Conservation (phyloP, 129 eudicot genomes). For the Escallonia rubra region DNA sequence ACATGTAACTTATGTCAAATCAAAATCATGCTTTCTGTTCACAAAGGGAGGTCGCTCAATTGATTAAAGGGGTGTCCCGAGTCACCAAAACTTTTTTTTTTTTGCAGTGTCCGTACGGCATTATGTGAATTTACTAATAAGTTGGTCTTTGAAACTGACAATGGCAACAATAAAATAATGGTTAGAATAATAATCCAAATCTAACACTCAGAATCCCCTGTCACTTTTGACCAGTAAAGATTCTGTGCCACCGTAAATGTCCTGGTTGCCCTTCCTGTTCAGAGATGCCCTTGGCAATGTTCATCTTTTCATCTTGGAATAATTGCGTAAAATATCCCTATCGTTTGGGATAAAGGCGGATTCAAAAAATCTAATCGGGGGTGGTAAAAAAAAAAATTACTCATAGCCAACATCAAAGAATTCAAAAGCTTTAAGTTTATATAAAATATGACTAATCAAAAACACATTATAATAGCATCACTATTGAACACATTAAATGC, state of each 20-base stretch:
- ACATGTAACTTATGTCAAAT: too few species aligned
- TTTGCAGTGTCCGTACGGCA: not conserved
- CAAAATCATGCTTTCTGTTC: constrained; percentile 1
- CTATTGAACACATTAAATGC: too few species aligned
- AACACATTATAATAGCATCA: too few species aligned
- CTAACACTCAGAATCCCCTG: constrained; percentile 29
- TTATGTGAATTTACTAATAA: not conserved
- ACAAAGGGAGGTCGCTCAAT: constrained; percentile 7
- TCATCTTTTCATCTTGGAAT: too few species aligned
- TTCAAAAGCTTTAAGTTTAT: too few species aligned
- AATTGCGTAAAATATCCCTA: too few species aligned
- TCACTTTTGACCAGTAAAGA: constrained; percentile 46
- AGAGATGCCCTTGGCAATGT: too few species aligned
- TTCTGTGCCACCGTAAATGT: constrained; percentile 11
- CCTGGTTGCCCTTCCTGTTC: not conserved
- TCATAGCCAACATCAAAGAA: too few species aligned
- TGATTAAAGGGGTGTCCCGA: not conserved
- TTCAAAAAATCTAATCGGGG: too few species aligned
- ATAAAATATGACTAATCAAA: too few species aligned
- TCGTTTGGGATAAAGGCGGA: too few species aligned
- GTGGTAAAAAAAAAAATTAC: too few species aligned
- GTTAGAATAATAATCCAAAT: constrained; percentile 24
- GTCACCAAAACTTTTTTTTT: not conserved
- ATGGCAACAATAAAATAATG: not conserved
- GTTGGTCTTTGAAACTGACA: constrained; percentile 1